Evolutionary conservation across 306 rosid species (phyloP), one percentile per base, ranked within the genome.

Genomic region (Prunus fruticosa): DNA sequence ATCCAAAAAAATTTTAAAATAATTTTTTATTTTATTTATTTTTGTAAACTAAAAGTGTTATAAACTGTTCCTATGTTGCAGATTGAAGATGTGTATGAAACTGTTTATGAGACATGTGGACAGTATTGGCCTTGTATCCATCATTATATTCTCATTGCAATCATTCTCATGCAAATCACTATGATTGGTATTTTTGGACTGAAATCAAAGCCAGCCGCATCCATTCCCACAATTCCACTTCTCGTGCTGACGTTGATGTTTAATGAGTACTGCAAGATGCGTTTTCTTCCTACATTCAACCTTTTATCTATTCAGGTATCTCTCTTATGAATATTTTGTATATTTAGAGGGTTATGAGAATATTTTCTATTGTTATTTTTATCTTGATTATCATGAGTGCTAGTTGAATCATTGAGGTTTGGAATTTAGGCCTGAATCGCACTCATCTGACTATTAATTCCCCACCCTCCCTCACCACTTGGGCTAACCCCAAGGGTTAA

Each of bases 111-210:
- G 73, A 92, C 97, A 43, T 85, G 89, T 64, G 97, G 97, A 78
- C 88, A 86, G 82, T 95, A 86, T 72, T 95, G 98, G 98, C 96
- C 98, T 8, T 78, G 85, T 79, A 87, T 92, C 80, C 96, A 95
- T 85, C 89, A 83, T 84, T 86, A 92, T 73, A 90, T 92, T 71
- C 85, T 95, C 56, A 72, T 90, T 23, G 89, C 93, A 52, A 82
- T 92, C 61, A 64, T 88, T 83, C 92, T 95, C 16, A 89, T 95
- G 98, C 97, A 95, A 85, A 82, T 90, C 72, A 90, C 96, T n/a
- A 92, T 95, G 97, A 92, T 95, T 74, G 97, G 98, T 76, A 74
- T 92, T 34, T 90, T 90, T 60, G 97, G 97, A 74, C 82, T 92
- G 65, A 95, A 95, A 83, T 80, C 83, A 30, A 95, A 92, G 63